Evolutionary conservation across 306 rosid genomes (phyloP), one percentile per base, ranked within the genome.

Genomic region (Pterocarpus santalinus): DNA sequence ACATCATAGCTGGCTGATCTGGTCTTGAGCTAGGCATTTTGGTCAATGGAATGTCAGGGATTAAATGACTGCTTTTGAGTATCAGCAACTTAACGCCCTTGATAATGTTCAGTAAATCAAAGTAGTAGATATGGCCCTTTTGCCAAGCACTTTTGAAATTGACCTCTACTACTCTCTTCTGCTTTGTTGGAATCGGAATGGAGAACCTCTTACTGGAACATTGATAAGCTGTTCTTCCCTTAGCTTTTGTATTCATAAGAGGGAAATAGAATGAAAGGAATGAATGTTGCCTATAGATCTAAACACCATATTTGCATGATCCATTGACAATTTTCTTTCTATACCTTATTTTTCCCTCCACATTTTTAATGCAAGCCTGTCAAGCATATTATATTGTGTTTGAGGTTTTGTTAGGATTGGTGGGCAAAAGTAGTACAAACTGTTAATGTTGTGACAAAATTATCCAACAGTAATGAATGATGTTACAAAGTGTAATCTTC

Each of bases 331-430:
- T 41, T 33, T 65, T 73, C 46, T 39, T 38, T 41, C 32, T 39
- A 30, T 80, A 65, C 51, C 30, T 34, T 46, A 49, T 49, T 41
- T 51, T 62, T 72, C 22, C 41, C 2, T 62, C 36, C 39, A 5
- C 7, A 30, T 13, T 47, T 65, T 52, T 41, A 22, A 73, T 28
- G 28, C 43, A 17, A 51, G 61, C 38, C 33, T 69, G 3, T 61
- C 62, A 28, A 28, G 49, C 80, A 35, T 22, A 35, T 65, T 16
- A 46, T 65, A 72, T 78, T 49, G 51, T 51, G 14, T 70, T 69
- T 52, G 62, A 35, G 61, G 30, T 63, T 52, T 16, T 70, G 68
- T 73, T 69, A 34, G 5, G 22, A 76, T 35, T 77, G 38, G 46
- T 35, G 65, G 73, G 5, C n/a, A 22, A 35, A 51, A 65, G 16